phyloP scores from a whole-genome alignment of 2,329 filamentous ascomycete species.

The Bipolaris zeicola region DNA sequence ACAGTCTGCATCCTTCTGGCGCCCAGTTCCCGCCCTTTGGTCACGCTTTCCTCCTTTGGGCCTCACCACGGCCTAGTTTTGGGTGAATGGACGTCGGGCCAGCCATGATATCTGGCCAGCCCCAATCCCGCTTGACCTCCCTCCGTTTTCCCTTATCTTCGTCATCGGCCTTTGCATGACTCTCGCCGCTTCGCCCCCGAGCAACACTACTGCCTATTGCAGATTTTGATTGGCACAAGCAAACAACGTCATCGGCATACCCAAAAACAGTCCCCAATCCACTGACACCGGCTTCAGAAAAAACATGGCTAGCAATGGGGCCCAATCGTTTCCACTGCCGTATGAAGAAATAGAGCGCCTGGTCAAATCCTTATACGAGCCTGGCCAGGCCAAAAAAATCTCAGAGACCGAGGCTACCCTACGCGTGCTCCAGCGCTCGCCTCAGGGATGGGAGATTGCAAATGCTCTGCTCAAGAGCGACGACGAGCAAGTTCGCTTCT shows the following conservation, averaged over 20 bases:
- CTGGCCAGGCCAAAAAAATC: constrained; percentile 53
- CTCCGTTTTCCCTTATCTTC: not conserved
- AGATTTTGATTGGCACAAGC: constrained; percentile 1
- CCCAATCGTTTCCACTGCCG: constrained; percentile 33
- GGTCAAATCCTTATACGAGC: constrained; percentile 59
- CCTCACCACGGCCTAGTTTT: constrained; percentile 1
- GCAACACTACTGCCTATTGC: not conserved
- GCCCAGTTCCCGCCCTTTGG: not conserved
- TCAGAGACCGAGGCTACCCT: constrained; percentile 72
- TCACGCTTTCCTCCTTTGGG: constrained; percentile 11
- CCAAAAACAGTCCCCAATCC: not conserved
- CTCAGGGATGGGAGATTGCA: constrained; percentile 84
- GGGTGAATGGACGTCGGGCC: constrained; percentile 3
- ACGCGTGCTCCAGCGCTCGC: constrained; percentile 77
- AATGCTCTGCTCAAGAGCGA: constrained; percentile 72
- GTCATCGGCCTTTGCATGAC: not conserved
- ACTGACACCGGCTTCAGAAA: not conserved
- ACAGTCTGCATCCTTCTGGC: not conserved
- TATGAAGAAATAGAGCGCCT: constrained; percentile 51
- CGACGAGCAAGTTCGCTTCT: constrained; percentile 82
- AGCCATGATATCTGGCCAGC: not conserved
- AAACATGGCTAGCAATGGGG: constrained; percentile 30
- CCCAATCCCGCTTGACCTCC: not conserved
- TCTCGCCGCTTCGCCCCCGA: not conserved
- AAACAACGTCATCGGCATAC: not conserved